A percentile compares a stretch with the other conserved stretches of the same genome.
These are phyloP conservation scores for Candida frijolesensis DNA, from an alignment of 1,139 yeast genomes.

Conservation along the genomic window DNA sequence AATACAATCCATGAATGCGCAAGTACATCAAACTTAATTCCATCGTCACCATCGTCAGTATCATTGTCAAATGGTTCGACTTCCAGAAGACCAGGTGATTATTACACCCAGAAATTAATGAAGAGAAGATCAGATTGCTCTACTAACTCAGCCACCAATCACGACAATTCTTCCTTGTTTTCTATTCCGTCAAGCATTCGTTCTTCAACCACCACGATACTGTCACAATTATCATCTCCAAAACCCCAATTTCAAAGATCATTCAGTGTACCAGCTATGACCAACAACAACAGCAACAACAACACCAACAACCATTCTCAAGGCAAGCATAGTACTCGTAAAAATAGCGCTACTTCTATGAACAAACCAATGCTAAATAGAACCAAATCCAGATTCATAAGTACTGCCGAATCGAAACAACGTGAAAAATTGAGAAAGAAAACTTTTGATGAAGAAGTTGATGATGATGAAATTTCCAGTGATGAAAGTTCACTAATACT, in stretches of 20 bases:
- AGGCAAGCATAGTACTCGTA: constrained; percentile 13
- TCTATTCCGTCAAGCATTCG: neutral
- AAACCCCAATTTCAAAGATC: constrained; percentile 7
- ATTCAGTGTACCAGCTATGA: neutral
- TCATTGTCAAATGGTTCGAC: neutral
- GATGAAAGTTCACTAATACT: constrained; percentile 28
- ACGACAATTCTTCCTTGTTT: neutral
- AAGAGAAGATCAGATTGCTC: constrained; percentile 2
- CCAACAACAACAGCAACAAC: constrained; percentile 4
- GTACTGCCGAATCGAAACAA: constrained; percentile 41
- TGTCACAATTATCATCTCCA: constrained; percentile 11
- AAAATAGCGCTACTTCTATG: constrained; percentile 4
- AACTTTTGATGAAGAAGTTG: constrained; percentile 46
- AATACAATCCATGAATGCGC: neutral
- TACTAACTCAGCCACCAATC: neutral
- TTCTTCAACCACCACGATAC: constrained; percentile 2
- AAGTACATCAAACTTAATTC: neutral
- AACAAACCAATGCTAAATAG: constrained; percentile 26
- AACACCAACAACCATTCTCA: constrained; percentile 10
- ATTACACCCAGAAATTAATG: constrained; percentile 36
- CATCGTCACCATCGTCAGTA: neutral
- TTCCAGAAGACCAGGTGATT: constrained; percentile 46
- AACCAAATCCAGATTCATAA: constrained; percentile 39
- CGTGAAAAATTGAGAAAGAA: constrained; percentile 43
- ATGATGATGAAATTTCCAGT: constrained; percentile 39